Evolutionary conservation across 805 yeast genomes (phyloP), one percentile per base, ranked within the genome.

Genomic region (Zygoascus flipseniorum): DNA sequence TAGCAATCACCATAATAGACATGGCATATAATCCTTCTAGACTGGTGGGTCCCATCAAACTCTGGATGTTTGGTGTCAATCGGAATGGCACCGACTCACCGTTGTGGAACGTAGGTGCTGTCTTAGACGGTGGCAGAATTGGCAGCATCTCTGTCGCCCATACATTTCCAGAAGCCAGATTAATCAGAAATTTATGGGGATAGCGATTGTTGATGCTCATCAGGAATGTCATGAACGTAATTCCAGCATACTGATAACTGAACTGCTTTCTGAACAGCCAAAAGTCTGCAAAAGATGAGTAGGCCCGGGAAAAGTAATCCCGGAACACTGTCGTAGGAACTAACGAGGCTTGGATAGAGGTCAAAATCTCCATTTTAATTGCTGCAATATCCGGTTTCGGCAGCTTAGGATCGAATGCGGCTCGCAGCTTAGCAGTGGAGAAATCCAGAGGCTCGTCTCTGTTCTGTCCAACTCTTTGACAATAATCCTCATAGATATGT

Each of bases 71-170:
- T 19, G 99, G 99, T 5, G 99, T 92, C 64, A 93, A 76, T 65
- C 99, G 78, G 77, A 93, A 93, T 46, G 99, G 98, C 49, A 93
- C 97, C 58, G 89, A 81, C 66, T 93, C 99, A 14, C 89, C 81
- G 60, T 90, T 89, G 66, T 85, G 85, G 75, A 92, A 90, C 26
- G 92, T 76, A 26, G 99, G 99, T 0, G 85, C 79, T 1, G 81
- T 79, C 55, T 81, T 76, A 48, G 73, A 51, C 5, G 74, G 67
- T 5, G 72, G 72, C 48, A 72, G 55, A 5, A 69, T 62, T 14
- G 99, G 99, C 52, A 93, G 74, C 96, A 93, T 90, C 64, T 95
- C 99, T 5, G 92, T 82, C 0, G 97, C 89, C 83, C 93, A 87
- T 11, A 92, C 92, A 60, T 82, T 81, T 56, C 99, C 99, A 2